phyloP scores from a whole-genome alignment of 345 rosid genomes.

The Dipteronia sinensis region DNA sequence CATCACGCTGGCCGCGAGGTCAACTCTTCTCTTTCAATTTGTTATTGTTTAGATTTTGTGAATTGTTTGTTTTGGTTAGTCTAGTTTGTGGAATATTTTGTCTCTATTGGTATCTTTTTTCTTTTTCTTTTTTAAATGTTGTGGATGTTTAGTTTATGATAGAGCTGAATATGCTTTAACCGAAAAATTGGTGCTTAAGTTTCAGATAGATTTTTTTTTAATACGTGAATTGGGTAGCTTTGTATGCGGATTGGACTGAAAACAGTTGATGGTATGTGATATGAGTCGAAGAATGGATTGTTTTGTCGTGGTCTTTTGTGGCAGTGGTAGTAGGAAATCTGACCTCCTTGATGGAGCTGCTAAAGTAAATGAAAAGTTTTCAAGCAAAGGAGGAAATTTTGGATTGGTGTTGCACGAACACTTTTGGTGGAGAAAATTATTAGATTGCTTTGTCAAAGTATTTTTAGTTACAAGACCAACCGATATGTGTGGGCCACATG shows the following conservation, averaged over 20 bases:
- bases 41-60: background rate
- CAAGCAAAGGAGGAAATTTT: background rate
- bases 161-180: background rate
- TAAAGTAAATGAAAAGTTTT: background rate
- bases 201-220: constrained; percentile 3
- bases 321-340: background rate
- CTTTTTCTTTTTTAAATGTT: constrained; percentile 16
- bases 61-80: background rate
- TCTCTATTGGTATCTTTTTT: background rate
- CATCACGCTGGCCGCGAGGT: constrained; percentile 93
- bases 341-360: background rate
- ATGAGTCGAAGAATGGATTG: background rate
- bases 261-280: background rate
- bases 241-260: background rate
- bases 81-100: constrained; percentile 16
- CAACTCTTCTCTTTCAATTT: background rate
- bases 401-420: background rate
- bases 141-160: background rate
- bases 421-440: background rate
- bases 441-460: background rate
- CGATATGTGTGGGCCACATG: background rate
- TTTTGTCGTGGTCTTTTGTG: background rate
- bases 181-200: background rate
- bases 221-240: background rate
- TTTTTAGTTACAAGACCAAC: background rate